phyloP scores from a whole-genome alignment of 371 early-diverging fungal genomes.

The Saksenaea vasiformis region DNA sequence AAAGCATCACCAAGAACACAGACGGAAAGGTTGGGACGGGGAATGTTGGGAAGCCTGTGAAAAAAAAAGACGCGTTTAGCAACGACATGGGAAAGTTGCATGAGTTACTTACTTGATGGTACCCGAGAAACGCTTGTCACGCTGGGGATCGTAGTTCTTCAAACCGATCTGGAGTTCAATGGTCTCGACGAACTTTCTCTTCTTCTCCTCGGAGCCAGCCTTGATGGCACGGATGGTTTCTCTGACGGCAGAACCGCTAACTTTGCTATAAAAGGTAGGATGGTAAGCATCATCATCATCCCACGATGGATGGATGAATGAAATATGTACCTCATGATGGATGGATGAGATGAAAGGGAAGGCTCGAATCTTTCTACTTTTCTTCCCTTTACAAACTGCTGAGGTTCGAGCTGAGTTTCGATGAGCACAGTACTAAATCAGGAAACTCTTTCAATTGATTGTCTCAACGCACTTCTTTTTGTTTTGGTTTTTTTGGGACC shows the following conservation, averaged over 20 bases:
- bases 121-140: slow-evolving; percentile 97
- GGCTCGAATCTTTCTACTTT: neutral
- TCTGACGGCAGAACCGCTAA: slow-evolving; percentile 87
- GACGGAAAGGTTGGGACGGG: slow-evolving; percentile 95
- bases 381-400: neutral
- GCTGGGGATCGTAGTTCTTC: slow-evolving; percentile 99
- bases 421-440: too few species aligned
- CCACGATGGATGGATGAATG: neutral
- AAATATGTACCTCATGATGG: slow-evolving; percentile 5
- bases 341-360: slow-evolving; percentile 7
- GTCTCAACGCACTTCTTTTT: too few species aligned
- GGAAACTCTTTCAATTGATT: too few species aligned
- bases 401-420: neutral
- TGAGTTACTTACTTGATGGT: slow-evolving; percentile 66
- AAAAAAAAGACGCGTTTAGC: neutral
- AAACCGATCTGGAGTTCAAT: slow-evolving; percentile 97
- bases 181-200: slow-evolving; percentile 93
- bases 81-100: neutral
- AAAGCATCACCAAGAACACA: slow-evolving; percentile 97
- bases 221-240: slow-evolving; percentile 73
- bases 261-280: slow-evolving; percentile 63
- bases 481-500: too few species aligned
- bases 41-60: slow-evolving; percentile 38
- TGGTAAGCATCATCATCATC: neutral
- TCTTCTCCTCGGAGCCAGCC: slow-evolving; percentile 80